Evolutionary conservation across 345 rosid species (phyloP), one percentile per base, ranked within the genome.

Genomic region (Eucalyptus pauciflora): DNA sequence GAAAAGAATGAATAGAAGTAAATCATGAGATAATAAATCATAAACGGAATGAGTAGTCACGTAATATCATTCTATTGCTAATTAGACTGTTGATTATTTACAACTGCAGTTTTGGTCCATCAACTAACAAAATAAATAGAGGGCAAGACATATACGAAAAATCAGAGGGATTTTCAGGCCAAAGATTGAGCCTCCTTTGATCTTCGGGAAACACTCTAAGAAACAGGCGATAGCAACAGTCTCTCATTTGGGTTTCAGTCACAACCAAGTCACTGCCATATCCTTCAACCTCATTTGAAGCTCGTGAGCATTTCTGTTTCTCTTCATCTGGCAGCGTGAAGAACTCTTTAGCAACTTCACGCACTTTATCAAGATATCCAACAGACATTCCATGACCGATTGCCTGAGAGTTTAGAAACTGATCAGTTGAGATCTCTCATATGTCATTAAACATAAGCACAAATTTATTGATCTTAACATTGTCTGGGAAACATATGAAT

Each of bases 91-190:
- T 4, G 37, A n/a, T 64, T 64, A 62, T 64, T n/a, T 64, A 64
- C 76, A 64, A n/a, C 37, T 13, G 76, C 76, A 64, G 71, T 52
- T 64, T n/a, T 29, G 37, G 76, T 64, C 37, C 76, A 20, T 7
- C 49, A 41, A 41, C 31, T 76, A 31, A 16, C 86, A 71, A 20
- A 71, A 16, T 51, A 4, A 50, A 41, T 25, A 29, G 62, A 88
- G 31, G 27, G 58, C 46, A 9, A 79, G 43, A 86, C 49, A 41
- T 25, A 43, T 48, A 95, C 95, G 90, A 88, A 87, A 94, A 94
- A 54, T 90, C 89, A 20, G 90, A 62, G 29, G 97, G 97, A 45
- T 80, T 90, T 90, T 91, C 87, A 4, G 96, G 95, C 95, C 96
- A 94, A 86, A 92, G 93, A 64, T 89, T 90, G 86, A 89, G 90